Base-by-base conservation (phyloP, 1,284 basidiomycete species). In the Vanrija pseudolonga region DNA sequence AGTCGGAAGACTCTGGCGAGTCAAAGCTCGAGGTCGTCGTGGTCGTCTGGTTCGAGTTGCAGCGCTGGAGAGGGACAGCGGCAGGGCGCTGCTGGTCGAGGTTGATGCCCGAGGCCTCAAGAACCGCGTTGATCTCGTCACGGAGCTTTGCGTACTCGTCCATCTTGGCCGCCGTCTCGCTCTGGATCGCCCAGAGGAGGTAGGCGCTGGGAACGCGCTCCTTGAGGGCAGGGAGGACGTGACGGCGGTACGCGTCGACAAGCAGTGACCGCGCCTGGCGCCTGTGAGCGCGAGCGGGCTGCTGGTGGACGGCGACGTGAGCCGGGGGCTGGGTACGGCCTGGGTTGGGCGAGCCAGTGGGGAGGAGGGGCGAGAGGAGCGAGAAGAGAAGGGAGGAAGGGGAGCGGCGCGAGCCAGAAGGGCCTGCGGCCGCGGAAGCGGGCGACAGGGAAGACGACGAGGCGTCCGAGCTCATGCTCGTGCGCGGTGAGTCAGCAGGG, bases 241-340 rank as follows among this genome's bases (percentile, higher is more conserved):
- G 82, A 19, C 81, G 81, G 18, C 88, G 81, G 69, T 85, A 90
- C 4, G 84, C 80, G 66, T 92, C 88, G 15, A 90, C 82, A 12
- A 92, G 80, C 3, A 82, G 77, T 9, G 88, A 86, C 32, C 89
- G 85, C 3, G 89, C 89, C 54, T 82, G 81, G 47, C 82, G 79
- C 26, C 88, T 83, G 53, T 88, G 81, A 37, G 88, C 49, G 78
- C 79, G 48, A 64, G 74, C 86, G 82, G 45, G 36, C 57, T 64
- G 57, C 50, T 56, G 56, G 50, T 62, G 43, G 20, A 56, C 42
- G 18, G 60, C 59, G 36, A 60, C 53, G 50, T 60, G 58, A n/a
- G 59, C 19, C n/a, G 61, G 53, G 9, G 38, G 48, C 18, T 51
- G 4, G 14, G 39, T 18, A 32, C 32, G 32, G 43, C 32, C 28